Percentiles rank a stretch among this genome's conserved stretches.
Conservation (phyloP, 768 basidiomycete species). For the Hirschioporus abietinus region DNA sequence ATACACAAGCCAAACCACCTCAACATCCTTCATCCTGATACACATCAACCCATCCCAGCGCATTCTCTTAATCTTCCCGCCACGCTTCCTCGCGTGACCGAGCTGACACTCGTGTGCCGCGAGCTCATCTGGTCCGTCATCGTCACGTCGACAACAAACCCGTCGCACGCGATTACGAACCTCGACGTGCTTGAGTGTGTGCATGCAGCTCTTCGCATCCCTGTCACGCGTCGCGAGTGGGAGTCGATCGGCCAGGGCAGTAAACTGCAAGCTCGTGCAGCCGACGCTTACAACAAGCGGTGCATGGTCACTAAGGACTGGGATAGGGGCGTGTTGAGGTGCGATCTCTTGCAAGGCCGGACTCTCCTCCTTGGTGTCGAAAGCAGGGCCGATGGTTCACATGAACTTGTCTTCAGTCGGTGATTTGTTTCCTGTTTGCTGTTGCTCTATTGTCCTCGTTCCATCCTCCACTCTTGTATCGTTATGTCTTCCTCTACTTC, state of each 20-base stretch:
- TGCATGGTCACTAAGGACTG: conserved; percentile 57
- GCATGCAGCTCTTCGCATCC: conserved; percentile 47
- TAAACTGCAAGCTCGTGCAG: conserved; percentile 51
- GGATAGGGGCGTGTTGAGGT: conserved; percentile 61
- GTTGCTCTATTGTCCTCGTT: not conserved
- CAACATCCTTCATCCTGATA: conserved; percentile 51
- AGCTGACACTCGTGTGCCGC: conserved; percentile 39
- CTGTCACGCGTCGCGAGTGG: conserved; percentile 66
- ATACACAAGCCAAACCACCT: conserved; percentile 50
- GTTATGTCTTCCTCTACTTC: not conserved
- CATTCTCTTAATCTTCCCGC: conserved; percentile 58
- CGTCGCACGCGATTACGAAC: conserved; percentile 41
- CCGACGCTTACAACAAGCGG: conserved; percentile 57
- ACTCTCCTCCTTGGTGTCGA: conserved; percentile 58
- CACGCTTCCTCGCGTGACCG: conserved; percentile 50
- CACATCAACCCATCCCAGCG: conserved; percentile 46
- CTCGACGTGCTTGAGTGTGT: conserved; percentile 58
- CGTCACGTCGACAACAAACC: conserved; percentile 30
- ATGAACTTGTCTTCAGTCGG: conserved; percentile 43
- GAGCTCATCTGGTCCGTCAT: conserved; percentile 60
- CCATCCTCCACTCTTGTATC: not conserved
- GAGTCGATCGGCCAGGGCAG: conserved; percentile 49
- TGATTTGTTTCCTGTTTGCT: not conserved
- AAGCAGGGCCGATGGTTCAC: conserved; percentile 31
- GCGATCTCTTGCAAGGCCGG: conserved; percentile 63